A percentile compares a stretch with the other conserved stretches of the same genome.
These are phyloP conservation scores for Phialocephala subalpina DNA, from an alignment of 2,329 filamentous ascomycete species.

Conservation along the genomic window DNA sequence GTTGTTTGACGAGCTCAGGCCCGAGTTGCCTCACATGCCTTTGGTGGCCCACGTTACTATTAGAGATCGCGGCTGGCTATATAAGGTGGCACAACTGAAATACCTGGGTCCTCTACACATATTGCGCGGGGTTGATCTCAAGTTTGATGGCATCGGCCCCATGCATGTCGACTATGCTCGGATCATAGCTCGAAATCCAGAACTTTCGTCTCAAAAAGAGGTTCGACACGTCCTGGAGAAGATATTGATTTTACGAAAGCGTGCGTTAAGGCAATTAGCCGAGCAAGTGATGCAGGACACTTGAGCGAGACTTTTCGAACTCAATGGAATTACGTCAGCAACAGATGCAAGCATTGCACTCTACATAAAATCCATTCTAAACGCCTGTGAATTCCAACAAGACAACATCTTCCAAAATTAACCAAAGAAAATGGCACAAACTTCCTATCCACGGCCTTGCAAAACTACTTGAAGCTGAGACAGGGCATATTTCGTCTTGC, in stretches of 20 bases:
- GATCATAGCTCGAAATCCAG: neutral
- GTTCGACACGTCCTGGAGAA: neutral
- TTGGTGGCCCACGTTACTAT: slow-evolving; percentile 1
- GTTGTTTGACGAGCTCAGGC: neutral
- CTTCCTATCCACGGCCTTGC: neutral
- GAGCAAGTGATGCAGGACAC: neutral
- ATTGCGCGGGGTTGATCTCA: slow-evolving; percentile 3
- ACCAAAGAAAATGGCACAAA: neutral
- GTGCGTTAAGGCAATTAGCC: neutral
- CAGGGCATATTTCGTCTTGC: neutral
- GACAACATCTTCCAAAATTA: neutral
- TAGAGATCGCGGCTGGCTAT: neutral
- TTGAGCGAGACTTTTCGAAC: slow-evolving; percentile 4
- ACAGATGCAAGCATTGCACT: neutral
- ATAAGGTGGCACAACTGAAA: neutral
- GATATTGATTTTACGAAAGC: neutral
- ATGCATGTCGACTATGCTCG: neutral
- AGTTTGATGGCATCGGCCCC: slow-evolving; percentile 1
- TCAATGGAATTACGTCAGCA: neutral
- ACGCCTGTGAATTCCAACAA: neutral
- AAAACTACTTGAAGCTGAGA: slow-evolving; percentile 1
- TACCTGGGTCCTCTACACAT: neutral
- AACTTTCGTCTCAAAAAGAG: neutral
- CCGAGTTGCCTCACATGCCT: neutral
- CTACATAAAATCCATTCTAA: neutral